phyloP scores from a whole-genome alignment of 495 filamentous ascomycete species.

The Immersiella caudata region DNA sequence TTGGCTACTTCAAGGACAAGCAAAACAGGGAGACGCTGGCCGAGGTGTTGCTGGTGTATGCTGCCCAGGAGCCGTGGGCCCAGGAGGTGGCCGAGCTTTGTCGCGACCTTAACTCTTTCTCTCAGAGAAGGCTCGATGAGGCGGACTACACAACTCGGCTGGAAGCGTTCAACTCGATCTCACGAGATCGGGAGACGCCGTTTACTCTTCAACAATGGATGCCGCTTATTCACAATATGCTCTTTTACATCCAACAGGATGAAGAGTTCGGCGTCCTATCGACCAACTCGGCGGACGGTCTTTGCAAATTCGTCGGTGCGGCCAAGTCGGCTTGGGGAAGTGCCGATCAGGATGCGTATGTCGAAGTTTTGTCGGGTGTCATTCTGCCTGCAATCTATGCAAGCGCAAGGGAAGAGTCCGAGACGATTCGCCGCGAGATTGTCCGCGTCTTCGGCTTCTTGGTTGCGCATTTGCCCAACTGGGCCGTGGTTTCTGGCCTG shows the following conservation, averaged over 20 bases:
- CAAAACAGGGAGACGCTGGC: slow-evolving; percentile 70
- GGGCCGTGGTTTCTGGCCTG: slow-evolving; percentile 74
- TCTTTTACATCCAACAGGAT: slow-evolving; percentile 82
- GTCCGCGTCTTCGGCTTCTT: slow-evolving; percentile 76
- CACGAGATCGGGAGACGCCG: slow-evolving; percentile 51
- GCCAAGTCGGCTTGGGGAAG: slow-evolving; percentile 39
- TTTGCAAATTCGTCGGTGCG: slow-evolving; percentile 79
- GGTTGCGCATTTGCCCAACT: slow-evolving; percentile 67
- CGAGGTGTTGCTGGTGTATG: slow-evolving; percentile 69
- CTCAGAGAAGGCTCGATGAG: slow-evolving; percentile 67
- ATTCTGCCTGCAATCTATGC: slow-evolving; percentile 75
- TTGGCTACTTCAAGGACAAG: slow-evolving; percentile 83
- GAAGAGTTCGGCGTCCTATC: slow-evolving; percentile 87
- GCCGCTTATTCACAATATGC: slow-evolving; percentile 87
- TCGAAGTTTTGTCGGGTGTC: slow-evolving; percentile 57
- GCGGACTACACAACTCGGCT: slow-evolving; percentile 84
- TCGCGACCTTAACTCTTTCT: slow-evolving; percentile 77
- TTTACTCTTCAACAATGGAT: slow-evolving; percentile 81
- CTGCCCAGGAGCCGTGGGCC: slow-evolving; percentile 61
- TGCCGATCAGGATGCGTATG: slow-evolving; percentile 43
- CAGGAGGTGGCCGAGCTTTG: slow-evolving; percentile 71
- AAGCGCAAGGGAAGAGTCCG: slow-evolving; percentile 74
- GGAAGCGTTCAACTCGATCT: slow-evolving; percentile 74
- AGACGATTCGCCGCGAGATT: slow-evolving; percentile 82
- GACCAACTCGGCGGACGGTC: slow-evolving; percentile 72